Conservation (phyloP, 495 filamentous ascomycete genomes). For the Chaetomium fimeti region DNA sequence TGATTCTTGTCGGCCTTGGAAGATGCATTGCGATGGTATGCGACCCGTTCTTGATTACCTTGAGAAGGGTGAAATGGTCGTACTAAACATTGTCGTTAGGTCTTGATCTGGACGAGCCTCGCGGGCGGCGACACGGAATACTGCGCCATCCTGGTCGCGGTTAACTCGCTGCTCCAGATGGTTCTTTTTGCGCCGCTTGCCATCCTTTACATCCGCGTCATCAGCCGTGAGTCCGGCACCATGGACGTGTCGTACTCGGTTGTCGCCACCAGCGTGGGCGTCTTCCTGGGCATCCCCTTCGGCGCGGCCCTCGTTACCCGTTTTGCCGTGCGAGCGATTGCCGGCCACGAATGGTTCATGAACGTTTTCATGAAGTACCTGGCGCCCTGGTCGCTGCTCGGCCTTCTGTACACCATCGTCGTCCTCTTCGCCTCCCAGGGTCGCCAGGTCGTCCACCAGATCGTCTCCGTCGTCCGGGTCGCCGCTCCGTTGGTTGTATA, state of each 20-base stretch:
- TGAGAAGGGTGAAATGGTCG: no score
- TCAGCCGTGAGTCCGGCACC: slow-evolving; percentile 48
- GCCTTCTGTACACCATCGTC: slow-evolving; percentile 80
- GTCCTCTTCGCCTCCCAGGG: slow-evolving; percentile 85
- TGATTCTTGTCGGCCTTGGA: slow-evolving; percentile 76
- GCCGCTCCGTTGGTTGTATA: slow-evolving; percentile 79
- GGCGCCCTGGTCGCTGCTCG: slow-evolving; percentile 75
- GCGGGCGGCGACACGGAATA: slow-evolving; percentile 80
- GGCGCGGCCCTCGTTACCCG: slow-evolving; percentile 76
- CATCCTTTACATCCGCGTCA: slow-evolving; percentile 72
- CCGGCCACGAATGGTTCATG: slow-evolving; percentile 62
- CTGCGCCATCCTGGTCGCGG: slow-evolving; percentile 84
- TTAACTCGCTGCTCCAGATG: slow-evolving; percentile 87
- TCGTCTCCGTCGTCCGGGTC: slow-evolving; percentile 77
- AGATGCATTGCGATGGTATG: slow-evolving; percentile 82
- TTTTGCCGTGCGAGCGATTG: slow-evolving; percentile 55
- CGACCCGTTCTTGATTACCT: slow-evolving; percentile 16
- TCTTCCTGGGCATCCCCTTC: slow-evolving; percentile 83
- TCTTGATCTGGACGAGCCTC: neutral
- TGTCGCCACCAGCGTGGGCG: slow-evolving; percentile 76
- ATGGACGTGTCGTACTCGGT: slow-evolving; percentile 60
- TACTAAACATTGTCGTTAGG: neutral
- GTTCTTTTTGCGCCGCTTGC: slow-evolving; percentile 79
- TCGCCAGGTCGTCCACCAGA: slow-evolving; percentile 73
- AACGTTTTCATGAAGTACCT: slow-evolving; percentile 64